These are phyloP conservation scores for Colletotrichum caudatum DNA, from an alignment of 2,329 filamentous ascomycete genomes.

Conservation along the genomic window DNA sequence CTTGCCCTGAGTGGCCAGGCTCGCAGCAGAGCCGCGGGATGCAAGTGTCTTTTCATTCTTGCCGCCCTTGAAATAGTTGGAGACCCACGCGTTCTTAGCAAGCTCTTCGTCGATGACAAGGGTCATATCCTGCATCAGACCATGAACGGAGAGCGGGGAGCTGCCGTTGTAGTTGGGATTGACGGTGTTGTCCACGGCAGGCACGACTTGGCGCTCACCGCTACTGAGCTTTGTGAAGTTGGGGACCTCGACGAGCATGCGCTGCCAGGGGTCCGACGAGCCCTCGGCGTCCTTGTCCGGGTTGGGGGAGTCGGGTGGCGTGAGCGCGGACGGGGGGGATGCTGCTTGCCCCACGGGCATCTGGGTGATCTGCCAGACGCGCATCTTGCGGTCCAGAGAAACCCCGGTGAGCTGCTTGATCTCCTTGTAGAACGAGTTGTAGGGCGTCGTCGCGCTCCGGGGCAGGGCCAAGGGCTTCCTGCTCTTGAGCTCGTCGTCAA, in stretches of 20 bases:
- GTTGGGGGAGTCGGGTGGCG: conserved; percentile 56
- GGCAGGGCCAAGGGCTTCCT: conserved; percentile 72
- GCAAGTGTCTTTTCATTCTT: conserved; percentile 53
- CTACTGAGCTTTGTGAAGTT: conserved; percentile 60
- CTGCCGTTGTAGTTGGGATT: conserved; percentile 84
- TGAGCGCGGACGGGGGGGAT: conserved; percentile 52
- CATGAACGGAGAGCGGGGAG: conserved; percentile 72
- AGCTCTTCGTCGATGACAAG: conserved; percentile 88
- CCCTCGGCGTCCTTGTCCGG: conserved; percentile 47
- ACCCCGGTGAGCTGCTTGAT: conserved; percentile 78
- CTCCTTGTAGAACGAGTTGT: conserved; percentile 80
- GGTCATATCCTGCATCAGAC: conserved; percentile 78
- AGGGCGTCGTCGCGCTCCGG: conserved; percentile 76
- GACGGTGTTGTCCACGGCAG: conserved; percentile 72
- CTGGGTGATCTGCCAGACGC: conserved; percentile 76
- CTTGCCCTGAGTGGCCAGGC: conserved; percentile 51
- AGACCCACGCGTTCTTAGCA: conserved; percentile 69
- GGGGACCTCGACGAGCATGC: conserved; percentile 60
- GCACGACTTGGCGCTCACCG: conserved; percentile 35
- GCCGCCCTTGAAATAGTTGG: conserved; percentile 54
- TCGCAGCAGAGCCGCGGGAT: conserved; percentile 50
- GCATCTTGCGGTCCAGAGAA: conserved; percentile 77
- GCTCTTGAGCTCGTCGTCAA: conserved; percentile 71
- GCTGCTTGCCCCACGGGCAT: conserved; percentile 51
- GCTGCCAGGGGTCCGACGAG: conserved; percentile 51